Base-by-base conservation (phyloP, 306 rosid species). In the Chamaecrista fasciculata region DNA sequence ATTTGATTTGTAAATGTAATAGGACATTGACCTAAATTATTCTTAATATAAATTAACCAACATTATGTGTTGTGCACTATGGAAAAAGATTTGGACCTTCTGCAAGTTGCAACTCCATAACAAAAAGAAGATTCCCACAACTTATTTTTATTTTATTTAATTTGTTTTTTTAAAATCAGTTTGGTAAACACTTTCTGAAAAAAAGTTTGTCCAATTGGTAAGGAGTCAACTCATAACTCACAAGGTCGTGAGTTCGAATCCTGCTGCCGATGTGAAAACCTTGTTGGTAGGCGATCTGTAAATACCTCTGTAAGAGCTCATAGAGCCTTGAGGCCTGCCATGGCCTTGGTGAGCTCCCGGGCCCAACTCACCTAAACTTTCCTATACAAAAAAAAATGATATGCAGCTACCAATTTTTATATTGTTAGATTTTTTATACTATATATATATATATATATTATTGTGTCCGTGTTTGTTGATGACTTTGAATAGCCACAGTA, bases 41-140 rank as follows among this genome's bases (percentile, higher is more conserved):
- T 76, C 43, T 62, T 63, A 55, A 62, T 61, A n/a, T 67, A 31
- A 57, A 71, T 2, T 37, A 2, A 48, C 64, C 53, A 43, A 6
- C 28, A 33, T 11, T 42, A 44, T 62, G 66, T 31, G 47, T 18
- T 37, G 28, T 50, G 66, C 82, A 60, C 56, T 29, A 21, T 21
- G 51, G 24, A 47, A 63, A 53, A 20, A 33, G 14, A 26, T 55
- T 26, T 21, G 65, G 34, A 23, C 75, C 61, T 24, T 72, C 37
- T 51, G 72, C 67, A 73, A 79, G 56, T 79, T 65, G 79, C 42
- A 57, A 62, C 40, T 63, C 75, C 72, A 34, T 59, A 39, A 76
- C 37, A 14, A 43, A 43, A 18, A 1, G 18, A 72, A 42, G 66
- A 78, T 78, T 50, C 75, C 44, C 62, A 51, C 23, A 6, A 31